Percentiles rank a stretch among this genome's conserved stretches.
Evolutionary conservation across 2,329 filamentous ascomycete genomes (phyloP).

Genomic region (Lachnellula hyalina): DNA sequence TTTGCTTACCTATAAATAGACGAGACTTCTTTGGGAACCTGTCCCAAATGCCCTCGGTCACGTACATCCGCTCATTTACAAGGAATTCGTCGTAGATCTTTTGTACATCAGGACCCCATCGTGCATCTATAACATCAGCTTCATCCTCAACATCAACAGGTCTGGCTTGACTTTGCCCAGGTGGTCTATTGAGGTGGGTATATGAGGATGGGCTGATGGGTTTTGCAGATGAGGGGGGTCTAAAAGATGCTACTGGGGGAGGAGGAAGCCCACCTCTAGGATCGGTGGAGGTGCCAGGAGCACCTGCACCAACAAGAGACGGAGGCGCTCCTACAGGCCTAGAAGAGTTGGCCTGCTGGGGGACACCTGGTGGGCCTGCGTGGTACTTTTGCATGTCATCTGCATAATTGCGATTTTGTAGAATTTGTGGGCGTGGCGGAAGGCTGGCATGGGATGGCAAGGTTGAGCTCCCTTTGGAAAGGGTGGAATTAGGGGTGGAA

Average conservation of each 20-base stretch:
- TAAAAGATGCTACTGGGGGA: conserved; percentile 31
- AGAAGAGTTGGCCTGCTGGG: conserved; percentile 25
- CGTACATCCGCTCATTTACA: conserved; percentile 67
- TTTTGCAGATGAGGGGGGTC: conserved; percentile 17
- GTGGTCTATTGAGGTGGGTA: conserved; percentile 16
- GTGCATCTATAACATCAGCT: conserved; percentile 28
- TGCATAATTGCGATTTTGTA: conserved; percentile 23
- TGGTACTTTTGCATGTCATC: conserved; percentile 31
- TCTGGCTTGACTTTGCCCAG: conserved; percentile 15
- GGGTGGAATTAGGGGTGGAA: conserved; percentile 17
- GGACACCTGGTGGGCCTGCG: conserved; percentile 24
- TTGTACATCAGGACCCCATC: conserved; percentile 48
- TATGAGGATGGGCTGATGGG: conserved; percentile 21
- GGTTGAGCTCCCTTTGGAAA: conserved; percentile 20
- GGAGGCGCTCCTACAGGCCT: conserved; percentile 27
- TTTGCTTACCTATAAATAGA: conserved; percentile 68
- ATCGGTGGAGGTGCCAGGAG: conserved; percentile 32
- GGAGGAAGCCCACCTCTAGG: conserved; percentile 30
- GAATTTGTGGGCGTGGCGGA: conserved; percentile 31
- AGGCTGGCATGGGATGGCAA: conserved; percentile 32
- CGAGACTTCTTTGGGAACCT: conserved; percentile 72
- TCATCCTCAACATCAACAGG: conserved; percentile 23
- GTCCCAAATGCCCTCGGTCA: conserved; percentile 75
- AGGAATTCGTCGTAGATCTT: conserved; percentile 68
- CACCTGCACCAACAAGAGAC: conserved; percentile 29